Conservation (phyloP, 2,329 filamentous ascomycete genomes). For the Aspergillus aculeatinus region DNA sequence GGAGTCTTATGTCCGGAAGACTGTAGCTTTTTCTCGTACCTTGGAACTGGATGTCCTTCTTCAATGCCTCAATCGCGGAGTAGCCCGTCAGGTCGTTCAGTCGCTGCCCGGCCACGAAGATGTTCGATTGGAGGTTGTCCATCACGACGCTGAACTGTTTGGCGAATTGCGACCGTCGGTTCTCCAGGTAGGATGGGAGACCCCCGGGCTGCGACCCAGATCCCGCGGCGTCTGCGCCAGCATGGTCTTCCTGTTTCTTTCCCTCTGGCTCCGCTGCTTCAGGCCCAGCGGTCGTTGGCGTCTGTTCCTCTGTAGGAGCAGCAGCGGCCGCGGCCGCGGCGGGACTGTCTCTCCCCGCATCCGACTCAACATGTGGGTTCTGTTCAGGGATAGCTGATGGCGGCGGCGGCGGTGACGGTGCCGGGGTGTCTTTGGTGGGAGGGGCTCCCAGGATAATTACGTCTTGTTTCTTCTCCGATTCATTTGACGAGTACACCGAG, state of each 20-base stretch:
- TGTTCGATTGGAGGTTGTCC: slow-evolving; percentile 83
- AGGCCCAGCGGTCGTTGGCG: background rate
- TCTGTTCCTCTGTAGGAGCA: slow-evolving; percentile 16
- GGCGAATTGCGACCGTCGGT: slow-evolving; percentile 56
- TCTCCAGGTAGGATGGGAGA: slow-evolving; percentile 39
- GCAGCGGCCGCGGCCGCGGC: slow-evolving; percentile 10
- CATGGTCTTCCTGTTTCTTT: slow-evolving; percentile 3
- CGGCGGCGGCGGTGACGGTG: slow-evolving; percentile 22
- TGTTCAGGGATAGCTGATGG: slow-evolving; percentile 14
- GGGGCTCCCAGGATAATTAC: background rate
- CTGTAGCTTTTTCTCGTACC: slow-evolving; percentile 39
- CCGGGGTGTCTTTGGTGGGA: background rate
- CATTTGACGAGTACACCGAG: slow-evolving; percentile 25
- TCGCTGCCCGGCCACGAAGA: slow-evolving; percentile 80
- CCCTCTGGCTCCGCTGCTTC: slow-evolving; percentile 2
- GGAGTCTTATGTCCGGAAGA: background rate
- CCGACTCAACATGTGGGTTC: slow-evolving; percentile 16
- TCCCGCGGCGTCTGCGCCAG: background rate
- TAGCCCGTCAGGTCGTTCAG: slow-evolving; percentile 96
- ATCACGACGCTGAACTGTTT: slow-evolving; percentile 70
- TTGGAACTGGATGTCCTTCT: slow-evolving; percentile 70
- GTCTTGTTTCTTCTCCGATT: slow-evolving; percentile 11
- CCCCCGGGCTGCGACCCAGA: slow-evolving; percentile 17
- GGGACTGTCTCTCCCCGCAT: slow-evolving; percentile 22
- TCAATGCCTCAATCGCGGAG: slow-evolving; percentile 82